These are phyloP conservation scores for Ormosia emarginata DNA, from an alignment of 306 rosid genomes.

Conservation along the genomic window DNA sequence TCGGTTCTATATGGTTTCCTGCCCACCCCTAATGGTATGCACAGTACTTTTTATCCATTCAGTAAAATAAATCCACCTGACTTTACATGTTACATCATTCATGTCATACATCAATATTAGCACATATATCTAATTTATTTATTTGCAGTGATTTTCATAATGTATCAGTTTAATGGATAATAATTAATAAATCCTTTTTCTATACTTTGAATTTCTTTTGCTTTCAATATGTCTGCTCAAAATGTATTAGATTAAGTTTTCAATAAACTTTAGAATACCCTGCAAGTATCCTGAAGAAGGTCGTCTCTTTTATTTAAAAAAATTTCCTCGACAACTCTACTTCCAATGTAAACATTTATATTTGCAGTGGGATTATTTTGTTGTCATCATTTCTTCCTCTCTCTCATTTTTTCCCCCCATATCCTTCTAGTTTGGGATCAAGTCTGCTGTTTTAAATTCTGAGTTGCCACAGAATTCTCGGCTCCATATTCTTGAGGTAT, in stretches of 20 bases:
- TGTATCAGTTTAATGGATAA: not conserved
- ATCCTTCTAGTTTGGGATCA: constrained; percentile 77
- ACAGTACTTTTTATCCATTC: constrained; percentile 1
- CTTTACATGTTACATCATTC: not conserved
- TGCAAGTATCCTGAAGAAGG: not conserved
- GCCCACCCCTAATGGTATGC: constrained; percentile 81
- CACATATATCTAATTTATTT: not conserved
- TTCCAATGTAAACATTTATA: not conserved
- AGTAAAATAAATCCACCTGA: not conserved
- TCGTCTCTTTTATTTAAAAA: not conserved
- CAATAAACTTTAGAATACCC: constrained; percentile 3
- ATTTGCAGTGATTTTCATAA: not conserved
- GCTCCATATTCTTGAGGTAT: constrained; percentile 93
- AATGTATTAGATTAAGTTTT: not conserved
- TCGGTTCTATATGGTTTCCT: too few species aligned
- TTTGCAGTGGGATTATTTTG: constrained; percentile 7
- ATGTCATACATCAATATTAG: not conserved
- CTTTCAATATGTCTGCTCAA: not conserved
- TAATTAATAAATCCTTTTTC: not conserved
- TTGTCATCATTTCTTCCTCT: not conserved
- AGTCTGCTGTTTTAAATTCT: constrained; percentile 90
- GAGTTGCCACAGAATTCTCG: constrained; percentile 99
- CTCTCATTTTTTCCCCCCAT: not conserved
- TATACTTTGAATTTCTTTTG: not conserved
- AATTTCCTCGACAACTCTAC: not conserved